phyloP scores from a whole-genome alignment of 163 green algal species.

The Coccomyxa subellipsoidea region DNA sequence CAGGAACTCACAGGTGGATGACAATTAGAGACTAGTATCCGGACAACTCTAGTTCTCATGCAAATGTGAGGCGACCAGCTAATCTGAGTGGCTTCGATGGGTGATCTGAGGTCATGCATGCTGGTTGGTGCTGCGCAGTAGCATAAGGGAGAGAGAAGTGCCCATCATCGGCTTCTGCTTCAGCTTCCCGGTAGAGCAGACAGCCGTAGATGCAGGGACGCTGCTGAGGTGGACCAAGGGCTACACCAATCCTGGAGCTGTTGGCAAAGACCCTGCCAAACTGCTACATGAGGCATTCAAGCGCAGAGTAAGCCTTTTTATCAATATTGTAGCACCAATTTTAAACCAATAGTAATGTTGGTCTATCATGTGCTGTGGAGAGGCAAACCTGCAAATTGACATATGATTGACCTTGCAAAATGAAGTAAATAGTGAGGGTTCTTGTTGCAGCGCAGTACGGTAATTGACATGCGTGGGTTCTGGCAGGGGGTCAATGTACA shows the following conservation, averaged over 20 bases:
- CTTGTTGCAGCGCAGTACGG: too few species aligned
- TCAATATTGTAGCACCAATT: neutral
- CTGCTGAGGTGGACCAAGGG: slow-evolving; percentile 52
- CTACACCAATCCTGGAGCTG: slow-evolving; percentile 33
- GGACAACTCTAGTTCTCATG: too few species aligned
- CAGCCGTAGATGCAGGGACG: slow-evolving; percentile 31
- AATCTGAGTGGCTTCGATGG: too few species aligned
- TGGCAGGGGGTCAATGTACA: slow-evolving; percentile 13
- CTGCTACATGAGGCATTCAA: slow-evolving; percentile 34
- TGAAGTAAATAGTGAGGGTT: neutral
- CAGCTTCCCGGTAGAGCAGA: slow-evolving; percentile 49
- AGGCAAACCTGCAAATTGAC: too few species aligned
- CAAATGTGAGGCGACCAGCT: too few species aligned
- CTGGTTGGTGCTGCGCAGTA: neutral
- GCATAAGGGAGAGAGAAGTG: neutral
- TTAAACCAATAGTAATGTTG: too few species aligned
- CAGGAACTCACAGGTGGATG: too few species aligned
- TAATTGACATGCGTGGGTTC: too few species aligned
- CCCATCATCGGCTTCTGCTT: slow-evolving; percentile 52
- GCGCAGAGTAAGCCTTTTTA: slow-evolving; percentile 13
- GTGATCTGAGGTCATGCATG: neutral
- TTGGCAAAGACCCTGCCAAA: slow-evolving; percentile 38
- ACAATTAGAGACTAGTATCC: too few species aligned
- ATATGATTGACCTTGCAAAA: neutral
- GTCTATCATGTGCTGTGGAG: too few species aligned